These are phyloP conservation scores for Blepharisma stoltei DNA, from an alignment of 73 alveolate species.

Conservation along the genomic window DNA sequence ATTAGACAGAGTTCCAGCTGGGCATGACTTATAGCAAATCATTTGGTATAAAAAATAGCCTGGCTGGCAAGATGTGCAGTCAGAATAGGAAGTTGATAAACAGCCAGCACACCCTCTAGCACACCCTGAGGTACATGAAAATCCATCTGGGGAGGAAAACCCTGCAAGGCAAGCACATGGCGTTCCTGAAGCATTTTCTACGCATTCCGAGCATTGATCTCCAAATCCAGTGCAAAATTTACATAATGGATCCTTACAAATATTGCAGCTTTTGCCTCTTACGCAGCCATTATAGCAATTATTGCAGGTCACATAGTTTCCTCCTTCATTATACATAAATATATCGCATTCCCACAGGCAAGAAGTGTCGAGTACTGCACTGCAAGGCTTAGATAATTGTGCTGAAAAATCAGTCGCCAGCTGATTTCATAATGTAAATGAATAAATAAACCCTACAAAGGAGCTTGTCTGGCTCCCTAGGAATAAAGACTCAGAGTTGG, in stretches of 20 bases:
- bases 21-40: neutral
- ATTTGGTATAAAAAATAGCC: neutral
- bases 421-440: neutral
- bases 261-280: neutral
- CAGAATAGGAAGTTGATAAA: too few species aligned
- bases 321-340: neutral
- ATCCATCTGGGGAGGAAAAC: neutral
- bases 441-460: neutral
- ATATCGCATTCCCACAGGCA: neutral
- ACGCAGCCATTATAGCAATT: neutral
- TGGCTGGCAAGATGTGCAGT: neutral
- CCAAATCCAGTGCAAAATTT: neutral
- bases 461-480: neutral
- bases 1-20: neutral
- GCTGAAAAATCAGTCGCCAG: neutral
- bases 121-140: neutral
- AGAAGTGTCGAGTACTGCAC: neutral
- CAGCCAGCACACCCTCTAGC: neutral
- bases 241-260: neutral
- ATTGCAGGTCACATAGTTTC: neutral
- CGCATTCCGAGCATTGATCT: neutral
- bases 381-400: neutral
- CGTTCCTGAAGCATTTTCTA: neutral
- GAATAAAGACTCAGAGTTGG: neutral
- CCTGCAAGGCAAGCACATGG: neutral